A percentile compares a stretch with the other conserved stretches of the same genome.
These are phyloP conservation scores for Colletotrichum trifolii DNA, from an alignment of 2,329 filamentous ascomycete species.

Conservation along the genomic window DNA sequence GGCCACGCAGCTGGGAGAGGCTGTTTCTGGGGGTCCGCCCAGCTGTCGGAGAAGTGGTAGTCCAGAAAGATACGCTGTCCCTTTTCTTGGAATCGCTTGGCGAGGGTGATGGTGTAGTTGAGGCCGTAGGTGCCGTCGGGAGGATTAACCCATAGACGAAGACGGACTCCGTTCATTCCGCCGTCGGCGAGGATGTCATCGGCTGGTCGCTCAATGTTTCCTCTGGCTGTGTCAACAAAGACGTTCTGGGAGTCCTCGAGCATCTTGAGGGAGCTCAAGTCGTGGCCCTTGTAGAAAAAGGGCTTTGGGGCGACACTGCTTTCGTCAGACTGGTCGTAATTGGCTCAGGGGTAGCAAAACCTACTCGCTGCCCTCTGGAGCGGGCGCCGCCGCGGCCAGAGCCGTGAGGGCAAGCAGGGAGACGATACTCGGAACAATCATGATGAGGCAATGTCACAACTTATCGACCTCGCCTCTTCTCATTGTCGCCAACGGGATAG, in stretches of 20 bases:
- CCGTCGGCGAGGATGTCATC: slow-evolving; percentile 34
- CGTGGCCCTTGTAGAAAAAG: slow-evolving; percentile 35
- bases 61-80: slow-evolving; percentile 51
- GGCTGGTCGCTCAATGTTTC: slow-evolving; percentile 23
- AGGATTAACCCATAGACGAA: slow-evolving; percentile 32
- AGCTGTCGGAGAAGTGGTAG: slow-evolving; percentile 46
- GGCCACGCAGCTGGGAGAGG: slow-evolving; percentile 48
- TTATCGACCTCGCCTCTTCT: not conserved
- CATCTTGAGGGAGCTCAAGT: slow-evolving; percentile 34
- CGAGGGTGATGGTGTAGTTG: slow-evolving; percentile 43
- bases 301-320: slow-evolving; percentile 7
- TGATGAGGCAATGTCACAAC: slow-evolving; percentile 8
- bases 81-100: slow-evolving; percentile 47
- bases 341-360: not conserved
- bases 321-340: not conserved
- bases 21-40: slow-evolving; percentile 51
- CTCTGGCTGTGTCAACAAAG: slow-evolving; percentile 30
- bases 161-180: slow-evolving; percentile 33
- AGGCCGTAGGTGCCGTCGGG: slow-evolving; percentile 33
- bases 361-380: slow-evolving; percentile 16
- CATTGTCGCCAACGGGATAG: not conserved
- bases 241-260: slow-evolving; percentile 27
- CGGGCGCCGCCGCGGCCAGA: slow-evolving; percentile 17
- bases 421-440: slow-evolving; percentile 17
- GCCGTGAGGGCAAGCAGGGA: slow-evolving; percentile 27